phyloP scores from a whole-genome alignment of 2,329 filamentous ascomycete species.

The Lasiodiplodia sp. region DNA sequence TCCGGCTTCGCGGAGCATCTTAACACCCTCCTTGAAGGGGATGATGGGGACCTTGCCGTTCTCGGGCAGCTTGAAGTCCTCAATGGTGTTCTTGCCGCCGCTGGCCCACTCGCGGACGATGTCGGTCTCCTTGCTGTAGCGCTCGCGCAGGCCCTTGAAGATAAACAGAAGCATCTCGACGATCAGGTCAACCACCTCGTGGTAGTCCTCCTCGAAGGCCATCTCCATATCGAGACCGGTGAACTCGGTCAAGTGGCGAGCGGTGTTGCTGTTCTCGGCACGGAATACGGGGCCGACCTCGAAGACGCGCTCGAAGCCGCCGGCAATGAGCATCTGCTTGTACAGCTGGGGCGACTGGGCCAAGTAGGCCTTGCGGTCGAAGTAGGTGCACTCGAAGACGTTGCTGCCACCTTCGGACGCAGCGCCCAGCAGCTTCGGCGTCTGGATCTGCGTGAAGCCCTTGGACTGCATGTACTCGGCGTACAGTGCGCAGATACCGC shows the following conservation, averaged over 20 bases:
- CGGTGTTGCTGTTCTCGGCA: slow-evolving; percentile 86
- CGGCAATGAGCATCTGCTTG: slow-evolving; percentile 86
- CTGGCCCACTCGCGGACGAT: slow-evolving; percentile 63
- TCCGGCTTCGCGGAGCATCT: slow-evolving; percentile 77
- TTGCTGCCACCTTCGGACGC: slow-evolving; percentile 92
- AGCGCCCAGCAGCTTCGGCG: slow-evolving; percentile 86
- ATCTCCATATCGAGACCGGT: slow-evolving; percentile 89
- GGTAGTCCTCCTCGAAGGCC: slow-evolving; percentile 82
- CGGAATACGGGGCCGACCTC: slow-evolving; percentile 83
- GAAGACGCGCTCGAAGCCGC: slow-evolving; percentile 78
- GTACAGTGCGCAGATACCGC: slow-evolving; percentile 74
- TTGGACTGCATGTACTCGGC: slow-evolving; percentile 77
- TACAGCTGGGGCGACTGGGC: slow-evolving; percentile 86
- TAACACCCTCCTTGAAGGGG: slow-evolving; percentile 79
- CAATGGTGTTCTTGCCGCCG: slow-evolving; percentile 71
- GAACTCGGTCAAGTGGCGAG: slow-evolving; percentile 87
- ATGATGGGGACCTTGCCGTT: slow-evolving; percentile 77
- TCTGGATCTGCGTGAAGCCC: slow-evolving; percentile 84
- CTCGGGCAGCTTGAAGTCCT: slow-evolving; percentile 77
- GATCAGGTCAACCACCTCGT: slow-evolving; percentile 75
- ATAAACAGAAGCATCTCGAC: slow-evolving; percentile 80
- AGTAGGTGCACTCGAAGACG: slow-evolving; percentile 91
- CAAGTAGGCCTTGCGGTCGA: slow-evolving; percentile 80
- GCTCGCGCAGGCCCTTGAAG: slow-evolving; percentile 74
- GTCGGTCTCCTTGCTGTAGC: slow-evolving; percentile 75